Evolutionary conservation across 495 filamentous ascomycete genomes (phyloP).

Genomic region (Penicillium paradoxum): DNA sequence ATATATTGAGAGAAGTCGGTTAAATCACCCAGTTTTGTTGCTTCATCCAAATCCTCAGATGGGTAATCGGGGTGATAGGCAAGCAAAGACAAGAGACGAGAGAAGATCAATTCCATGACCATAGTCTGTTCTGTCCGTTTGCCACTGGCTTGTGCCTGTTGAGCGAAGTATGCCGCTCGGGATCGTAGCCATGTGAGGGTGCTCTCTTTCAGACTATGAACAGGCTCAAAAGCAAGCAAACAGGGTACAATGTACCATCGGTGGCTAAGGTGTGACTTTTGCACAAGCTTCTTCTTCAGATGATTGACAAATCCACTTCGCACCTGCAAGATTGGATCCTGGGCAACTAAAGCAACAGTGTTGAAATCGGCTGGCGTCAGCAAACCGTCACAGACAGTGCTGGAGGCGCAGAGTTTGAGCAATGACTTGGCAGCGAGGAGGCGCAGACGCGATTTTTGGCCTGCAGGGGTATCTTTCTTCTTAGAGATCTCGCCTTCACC

Average conservation of each 20-base stretch:
- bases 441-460: slow-evolving; percentile 70
- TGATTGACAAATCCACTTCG: slow-evolving; percentile 73
- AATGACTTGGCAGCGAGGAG: slow-evolving; percentile 76
- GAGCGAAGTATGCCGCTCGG: slow-evolving; percentile 50
- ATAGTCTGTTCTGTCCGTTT: slow-evolving; percentile 48
- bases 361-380: slow-evolving; percentile 72
- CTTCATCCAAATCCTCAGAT: slow-evolving; percentile 37
- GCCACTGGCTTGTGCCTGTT: slow-evolving; percentile 31
- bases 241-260: slow-evolving; percentile 88
- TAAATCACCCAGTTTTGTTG: slow-evolving; percentile 60
- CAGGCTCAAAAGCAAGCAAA: slow-evolving; percentile 85
- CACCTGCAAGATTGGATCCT: slow-evolving; percentile 70
- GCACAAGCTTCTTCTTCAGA: slow-evolving; percentile 76
- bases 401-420: slow-evolving; percentile 71
- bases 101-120: slow-evolving; percentile 78
- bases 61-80: slow-evolving; percentile 94
- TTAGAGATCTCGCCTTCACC: slow-evolving; percentile 76
- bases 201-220: slow-evolving; percentile 57
- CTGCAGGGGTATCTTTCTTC: slow-evolving; percentile 63
- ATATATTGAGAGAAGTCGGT: slow-evolving; percentile 80
- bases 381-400: slow-evolving; percentile 68
- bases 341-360: slow-evolving; percentile 67
- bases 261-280: slow-evolving; percentile 34
- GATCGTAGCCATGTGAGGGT: slow-evolving; percentile 86
- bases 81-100: slow-evolving; percentile 77